Conservation (phyloP, 2,329 filamentous ascomycete species). For the Fusarium ramigenum region DNA sequence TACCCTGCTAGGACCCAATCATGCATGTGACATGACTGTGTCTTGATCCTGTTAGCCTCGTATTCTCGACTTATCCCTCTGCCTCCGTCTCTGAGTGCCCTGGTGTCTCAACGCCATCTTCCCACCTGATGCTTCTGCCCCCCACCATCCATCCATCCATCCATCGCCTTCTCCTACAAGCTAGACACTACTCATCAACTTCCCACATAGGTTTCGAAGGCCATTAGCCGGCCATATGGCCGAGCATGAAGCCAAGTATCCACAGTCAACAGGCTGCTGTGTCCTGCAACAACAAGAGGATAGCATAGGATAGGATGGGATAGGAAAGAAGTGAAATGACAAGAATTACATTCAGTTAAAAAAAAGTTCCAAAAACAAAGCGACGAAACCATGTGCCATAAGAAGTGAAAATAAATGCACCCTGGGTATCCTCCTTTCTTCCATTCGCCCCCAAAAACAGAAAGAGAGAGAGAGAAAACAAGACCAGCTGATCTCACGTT, state of each 20-base stretch:
- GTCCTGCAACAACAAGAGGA: conserved; percentile 2
- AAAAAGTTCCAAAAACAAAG: conserved; percentile 3
- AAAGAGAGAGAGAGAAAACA: conserved; percentile 3
- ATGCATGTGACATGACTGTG: background rate
- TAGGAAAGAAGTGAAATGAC: background rate
- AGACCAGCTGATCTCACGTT: background rate
- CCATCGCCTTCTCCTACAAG: background rate
- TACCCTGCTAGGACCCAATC: conserved; percentile 1
- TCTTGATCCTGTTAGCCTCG: conserved; percentile 2
- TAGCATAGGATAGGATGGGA: conserved; percentile 9
- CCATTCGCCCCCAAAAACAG: conserved; percentile 9
- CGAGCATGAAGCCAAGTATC: background rate
- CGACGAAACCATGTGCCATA: conserved; percentile 26
- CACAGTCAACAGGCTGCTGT: background rate
- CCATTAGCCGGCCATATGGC: background rate
- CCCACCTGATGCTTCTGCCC: conserved; percentile 3
- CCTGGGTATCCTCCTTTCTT: conserved; percentile 35
- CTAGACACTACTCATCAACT: background rate
- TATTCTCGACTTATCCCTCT: conserved; percentile 1
- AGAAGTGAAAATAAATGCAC: conserved; percentile 33
- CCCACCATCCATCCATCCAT: background rate
- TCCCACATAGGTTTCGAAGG: background rate
- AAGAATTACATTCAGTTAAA: conserved; percentile 20
- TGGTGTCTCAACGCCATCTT: conserved; percentile 21
- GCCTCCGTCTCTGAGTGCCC: background rate